Conservation (phyloP, 1,139 yeast genomes). For the Diutina ranongensis region DNA sequence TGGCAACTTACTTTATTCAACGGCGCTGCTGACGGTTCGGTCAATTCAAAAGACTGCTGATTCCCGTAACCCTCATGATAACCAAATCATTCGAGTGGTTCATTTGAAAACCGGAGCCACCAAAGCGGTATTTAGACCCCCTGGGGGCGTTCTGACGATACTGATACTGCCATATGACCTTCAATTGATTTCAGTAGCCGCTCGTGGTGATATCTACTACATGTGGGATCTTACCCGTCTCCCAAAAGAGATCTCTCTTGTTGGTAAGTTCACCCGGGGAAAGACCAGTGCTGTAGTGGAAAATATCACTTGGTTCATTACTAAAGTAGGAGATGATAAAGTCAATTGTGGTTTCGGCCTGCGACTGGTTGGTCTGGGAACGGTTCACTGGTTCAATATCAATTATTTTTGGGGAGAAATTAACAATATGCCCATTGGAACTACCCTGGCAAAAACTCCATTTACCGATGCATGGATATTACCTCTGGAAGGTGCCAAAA, state of each 20-base stretch:
- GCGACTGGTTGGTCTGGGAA: conserved; percentile 44
- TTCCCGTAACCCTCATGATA: conserved; percentile 13
- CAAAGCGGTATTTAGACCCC: conserved; percentile 45
- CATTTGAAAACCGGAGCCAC: conserved; percentile 34
- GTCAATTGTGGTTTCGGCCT: conserved; percentile 38
- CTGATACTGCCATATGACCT: conserved; percentile 56
- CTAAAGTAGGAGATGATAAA: conserved; percentile 13
- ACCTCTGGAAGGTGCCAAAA: conserved; percentile 22
- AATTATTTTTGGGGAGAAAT: conserved; percentile 24
- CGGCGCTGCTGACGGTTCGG: conserved; percentile 19
- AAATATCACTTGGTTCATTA: conserved; percentile 43
- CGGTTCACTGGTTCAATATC: conserved; percentile 51
- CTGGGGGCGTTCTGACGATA: conserved; percentile 47
- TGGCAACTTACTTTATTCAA: conserved; percentile 20
- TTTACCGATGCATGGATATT: conserved; percentile 31
- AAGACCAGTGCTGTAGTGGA: conserved; percentile 47
- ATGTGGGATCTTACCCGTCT: conserved; percentile 54
- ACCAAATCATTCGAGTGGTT: conserved; percentile 29
- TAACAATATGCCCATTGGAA: conserved; percentile 16
- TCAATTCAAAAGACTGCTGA: conserved; percentile 20
- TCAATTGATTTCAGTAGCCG: conserved; percentile 35
- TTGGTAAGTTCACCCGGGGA: conserved; percentile 55
- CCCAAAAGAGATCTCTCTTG: conserved; percentile 38
- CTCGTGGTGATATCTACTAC: conserved; percentile 52
- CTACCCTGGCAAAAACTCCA: conserved; percentile 10